phyloP scores from a whole-genome alignment of 768 basidiomycete species.

The Mycena polygramma region DNA sequence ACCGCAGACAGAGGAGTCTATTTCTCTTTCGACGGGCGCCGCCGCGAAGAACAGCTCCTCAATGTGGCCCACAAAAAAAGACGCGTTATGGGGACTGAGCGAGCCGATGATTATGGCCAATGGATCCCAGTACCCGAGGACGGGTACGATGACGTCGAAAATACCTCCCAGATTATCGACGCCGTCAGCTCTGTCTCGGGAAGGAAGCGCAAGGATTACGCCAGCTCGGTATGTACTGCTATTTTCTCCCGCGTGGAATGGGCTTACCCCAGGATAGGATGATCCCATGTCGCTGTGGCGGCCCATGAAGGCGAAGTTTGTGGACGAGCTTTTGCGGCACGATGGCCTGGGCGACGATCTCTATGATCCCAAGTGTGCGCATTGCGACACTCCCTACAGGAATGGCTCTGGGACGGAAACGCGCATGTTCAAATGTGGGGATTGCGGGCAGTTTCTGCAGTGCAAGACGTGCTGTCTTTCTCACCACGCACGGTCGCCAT shows the following conservation, averaged over 20 bases:
- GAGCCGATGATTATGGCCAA: background rate
- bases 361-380: background rate
- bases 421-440: conserved; percentile 8
- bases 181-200: background rate
- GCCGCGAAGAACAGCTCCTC: background rate
- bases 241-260: background rate
- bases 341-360: conserved; percentile 16
- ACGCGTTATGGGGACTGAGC: background rate
- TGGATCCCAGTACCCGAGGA: conserved; percentile 16
- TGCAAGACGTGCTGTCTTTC: conserved; percentile 1
- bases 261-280: background rate
- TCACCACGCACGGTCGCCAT: background rate
- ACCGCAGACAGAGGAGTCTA: conserved; percentile 7
- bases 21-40: background rate
- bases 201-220: conserved; percentile 14
- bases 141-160: background rate
- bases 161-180: background rate
- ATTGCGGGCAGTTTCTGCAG: conserved; percentile 22
- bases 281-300: conserved; percentile 30
- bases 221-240: background rate
- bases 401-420: background rate
- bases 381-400: background rate
- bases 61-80: conserved; percentile 7
- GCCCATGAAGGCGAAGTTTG: background rate
- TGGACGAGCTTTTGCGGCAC: conserved; percentile 22